phyloP scores from a whole-genome alignment of 129 eudicot genomes.

The Cynara cardunculus region DNA sequence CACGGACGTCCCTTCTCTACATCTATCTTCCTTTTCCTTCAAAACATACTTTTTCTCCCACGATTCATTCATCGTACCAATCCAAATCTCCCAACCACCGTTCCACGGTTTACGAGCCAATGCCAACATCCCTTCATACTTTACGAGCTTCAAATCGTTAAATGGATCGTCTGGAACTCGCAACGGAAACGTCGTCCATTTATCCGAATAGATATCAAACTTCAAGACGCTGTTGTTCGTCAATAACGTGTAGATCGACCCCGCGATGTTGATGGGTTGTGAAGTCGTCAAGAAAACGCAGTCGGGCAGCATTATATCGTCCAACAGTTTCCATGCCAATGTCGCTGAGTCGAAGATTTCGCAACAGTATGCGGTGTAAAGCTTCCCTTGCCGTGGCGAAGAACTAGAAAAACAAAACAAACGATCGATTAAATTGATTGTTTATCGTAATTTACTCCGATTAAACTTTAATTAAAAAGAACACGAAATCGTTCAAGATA shows the following conservation, averaged over 20 bases:
- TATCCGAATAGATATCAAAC: neutral
- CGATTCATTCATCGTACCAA: neutral
- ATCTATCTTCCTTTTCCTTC: neutral
- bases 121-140: conserved; percentile 9
- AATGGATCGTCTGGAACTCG: neutral
- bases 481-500: too few species aligned
- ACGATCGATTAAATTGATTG: neutral
- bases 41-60: neutral
- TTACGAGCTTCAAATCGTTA: neutral
- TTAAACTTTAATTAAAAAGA: too few species aligned
- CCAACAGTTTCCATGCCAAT: conserved; percentile 5
- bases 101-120: neutral
- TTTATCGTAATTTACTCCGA: too few species aligned
- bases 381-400: neutral
- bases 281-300: neutral
- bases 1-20: too few species aligned
- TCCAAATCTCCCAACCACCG: conserved; percentile 1
- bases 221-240: neutral
- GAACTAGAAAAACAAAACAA: neutral
- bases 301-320: neutral
- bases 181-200: neutral
- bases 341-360: conserved; percentile 14
- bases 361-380: neutral
- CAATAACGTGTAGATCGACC: conserved; percentile 15
- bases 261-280: conserved; percentile 6